phyloP scores from a whole-genome alignment of 768 basidiomycete genomes.

The Tulasnella sp. region DNA sequence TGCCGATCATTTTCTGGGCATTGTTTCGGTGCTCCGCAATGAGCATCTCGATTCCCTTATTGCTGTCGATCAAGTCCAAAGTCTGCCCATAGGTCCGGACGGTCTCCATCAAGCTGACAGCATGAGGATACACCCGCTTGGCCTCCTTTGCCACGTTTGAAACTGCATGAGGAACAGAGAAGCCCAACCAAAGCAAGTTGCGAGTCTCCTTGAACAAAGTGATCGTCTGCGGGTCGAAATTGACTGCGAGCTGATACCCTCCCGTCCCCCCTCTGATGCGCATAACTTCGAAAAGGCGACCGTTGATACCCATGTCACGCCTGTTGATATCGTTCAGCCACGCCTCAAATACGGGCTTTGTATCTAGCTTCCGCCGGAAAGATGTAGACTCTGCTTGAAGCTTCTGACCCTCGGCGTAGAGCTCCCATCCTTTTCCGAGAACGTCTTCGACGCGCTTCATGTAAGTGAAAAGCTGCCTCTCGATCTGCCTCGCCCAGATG shows the following conservation, averaged over 20 bases:
- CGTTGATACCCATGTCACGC: slow-evolving; percentile 84
- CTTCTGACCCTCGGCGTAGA: slow-evolving; percentile 98
- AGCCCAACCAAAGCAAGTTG: slow-evolving; percentile 91
- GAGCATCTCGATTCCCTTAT: slow-evolving; percentile 88
- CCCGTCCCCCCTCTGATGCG: slow-evolving; percentile 51
- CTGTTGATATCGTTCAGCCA: slow-evolving; percentile 95
- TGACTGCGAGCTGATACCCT: slow-evolving; percentile 79
- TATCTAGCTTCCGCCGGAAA: slow-evolving; percentile 95
- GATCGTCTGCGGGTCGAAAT: slow-evolving; percentile 98
- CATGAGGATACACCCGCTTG: slow-evolving; percentile 95
- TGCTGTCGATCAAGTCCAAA: slow-evolving; percentile 78
- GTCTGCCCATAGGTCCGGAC: slow-evolving; percentile 98
- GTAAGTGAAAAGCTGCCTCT: slow-evolving; percentile 88
- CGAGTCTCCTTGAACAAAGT: slow-evolving; percentile 98
- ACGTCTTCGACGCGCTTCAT: slow-evolving; percentile 99
- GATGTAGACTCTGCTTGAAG: slow-evolving; percentile 84
- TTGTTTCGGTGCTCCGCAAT: slow-evolving; percentile 93
- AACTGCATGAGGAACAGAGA: slow-evolving; percentile 89
- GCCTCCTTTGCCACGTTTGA: slow-evolving; percentile 98
- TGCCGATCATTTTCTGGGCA: slow-evolving; percentile 84
- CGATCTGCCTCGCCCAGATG: slow-evolving; percentile 99
- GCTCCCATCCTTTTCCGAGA: slow-evolving; percentile 93
- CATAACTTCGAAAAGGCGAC: slow-evolving; percentile 87
- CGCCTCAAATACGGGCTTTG: slow-evolving; percentile 86
- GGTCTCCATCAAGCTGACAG: slow-evolving; percentile 96